phyloP scores from a whole-genome alignment of 176 grass and related monocot genomes.

The Sorghum bicolor region Sorghum_bicolor_NCBIv3 NC_012878.2:5729001-5729500 shows the following conservation, averaged over 20 bases:
- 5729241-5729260: background rate
- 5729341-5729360: constrained; percentile 17
- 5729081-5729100: background rate
- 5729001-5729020: constrained; percentile 61
- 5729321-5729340: constrained; percentile 48
- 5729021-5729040: too few species aligned
- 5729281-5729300: constrained; percentile 60
- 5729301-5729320: constrained; percentile 67
- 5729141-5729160: constrained; percentile 67
- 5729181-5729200: background rate
- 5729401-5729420: constrained; percentile 31
- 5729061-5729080: constrained; percentile 20
- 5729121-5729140: constrained; percentile 54
- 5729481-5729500: background rate
- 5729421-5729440: constrained; percentile 45
- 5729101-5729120: background rate
- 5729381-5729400: background rate
- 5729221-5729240: background rate
- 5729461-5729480: constrained; percentile 48
- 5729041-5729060: background rate
- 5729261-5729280: constrained; percentile 66
- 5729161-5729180: constrained; percentile 54
- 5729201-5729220: background rate
- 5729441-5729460: background rate
- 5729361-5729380: constrained; percentile 55